Evolutionary conservation across 208 protist genomes (phyloP).

Genomic region (Acanthamoeba culbertsoni): DNA sequence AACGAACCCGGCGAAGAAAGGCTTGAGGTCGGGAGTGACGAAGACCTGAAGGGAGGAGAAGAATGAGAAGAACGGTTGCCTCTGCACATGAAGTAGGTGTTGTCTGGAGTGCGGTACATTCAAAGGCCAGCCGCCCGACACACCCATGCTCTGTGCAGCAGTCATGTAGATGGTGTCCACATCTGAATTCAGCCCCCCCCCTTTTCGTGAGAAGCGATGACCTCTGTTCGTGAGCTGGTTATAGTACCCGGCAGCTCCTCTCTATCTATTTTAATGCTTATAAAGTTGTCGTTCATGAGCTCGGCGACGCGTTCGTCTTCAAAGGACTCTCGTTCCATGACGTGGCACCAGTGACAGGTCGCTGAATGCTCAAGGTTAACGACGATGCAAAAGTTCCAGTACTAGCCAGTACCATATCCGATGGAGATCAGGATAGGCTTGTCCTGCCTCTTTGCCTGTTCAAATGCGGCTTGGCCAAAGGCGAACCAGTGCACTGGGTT

Average conservation of each 20-base stretch:
- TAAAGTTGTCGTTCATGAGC: slow-evolving; percentile 70
- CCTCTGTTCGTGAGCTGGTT: neutral
- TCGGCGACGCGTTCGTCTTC: slow-evolving; percentile 67
- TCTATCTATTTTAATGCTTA: slow-evolving; percentile 74
- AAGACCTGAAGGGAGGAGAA: neutral
- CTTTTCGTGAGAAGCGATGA: neutral
- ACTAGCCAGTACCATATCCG: slow-evolving; percentile 71
- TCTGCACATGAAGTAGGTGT: neutral
- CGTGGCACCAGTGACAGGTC: slow-evolving; percentile 72
- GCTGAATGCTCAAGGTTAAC: neutral
- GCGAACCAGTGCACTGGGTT: slow-evolving; percentile 80
- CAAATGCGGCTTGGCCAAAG: slow-evolving; percentile 71
- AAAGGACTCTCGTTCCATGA: slow-evolving; percentile 79
- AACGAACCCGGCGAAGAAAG: slow-evolving; percentile 59
- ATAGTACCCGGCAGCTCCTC: slow-evolving; percentile 59
- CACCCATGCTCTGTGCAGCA: slow-evolving; percentile 25
- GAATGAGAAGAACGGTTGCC: neutral
- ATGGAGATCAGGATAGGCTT: slow-evolving; percentile 79
- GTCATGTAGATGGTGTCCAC: slow-evolving; percentile 74
- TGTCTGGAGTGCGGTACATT: slow-evolving; percentile 33
- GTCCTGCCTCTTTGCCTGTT: slow-evolving; percentile 60
- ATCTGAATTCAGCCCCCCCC: slow-evolving; percentile 13
- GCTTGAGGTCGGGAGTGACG: slow-evolving; percentile 46
- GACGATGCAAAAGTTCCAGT: neutral
- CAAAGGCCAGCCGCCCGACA: slow-evolving; percentile 64